Evolutionary conservation across 306 rosid genomes (phyloP).

Genomic region (Rosa chinensis): DNA sequence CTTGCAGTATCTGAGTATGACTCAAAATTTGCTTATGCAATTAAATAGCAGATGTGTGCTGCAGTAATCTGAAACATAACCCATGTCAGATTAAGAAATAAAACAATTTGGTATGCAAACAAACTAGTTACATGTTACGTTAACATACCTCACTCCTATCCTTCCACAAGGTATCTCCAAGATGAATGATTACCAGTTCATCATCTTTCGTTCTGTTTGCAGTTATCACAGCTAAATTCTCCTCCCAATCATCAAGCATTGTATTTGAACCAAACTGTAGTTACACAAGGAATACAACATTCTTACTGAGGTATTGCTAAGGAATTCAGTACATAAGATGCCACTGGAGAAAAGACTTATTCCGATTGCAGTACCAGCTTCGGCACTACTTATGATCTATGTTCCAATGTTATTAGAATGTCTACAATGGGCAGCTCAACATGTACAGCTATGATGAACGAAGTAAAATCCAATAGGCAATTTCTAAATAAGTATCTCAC

Average conservation of each 20-base stretch:
- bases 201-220: constrained; percentile 96
- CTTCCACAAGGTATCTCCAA: constrained; percentile 93
- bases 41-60: constrained; percentile 93
- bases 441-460: background rate
- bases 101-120: background rate
- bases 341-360: constrained; percentile 12
- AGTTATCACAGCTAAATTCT: constrained; percentile 85
- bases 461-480: background rate
- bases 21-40: constrained; percentile 93
- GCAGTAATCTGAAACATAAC: constrained; percentile 66
- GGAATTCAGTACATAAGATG: background rate
- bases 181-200: constrained; percentile 82
- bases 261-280: constrained; percentile 58
- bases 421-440: background rate
- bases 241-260: constrained; percentile 93
- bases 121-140: constrained; percentile 13
- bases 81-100: constrained; percentile 30
- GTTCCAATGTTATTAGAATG: background rate
- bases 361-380: constrained; percentile 16
- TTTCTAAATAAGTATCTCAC: constrained; percentile 41
- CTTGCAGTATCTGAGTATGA: constrained; percentile 81
- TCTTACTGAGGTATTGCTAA: constrained; percentile 22
- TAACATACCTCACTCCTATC: constrained; percentile 76
- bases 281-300: constrained; percentile 20
- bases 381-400: background rate